phyloP scores from a whole-genome alignment of 805 yeast species.

The Martiniozyma abietophila region DNA sequence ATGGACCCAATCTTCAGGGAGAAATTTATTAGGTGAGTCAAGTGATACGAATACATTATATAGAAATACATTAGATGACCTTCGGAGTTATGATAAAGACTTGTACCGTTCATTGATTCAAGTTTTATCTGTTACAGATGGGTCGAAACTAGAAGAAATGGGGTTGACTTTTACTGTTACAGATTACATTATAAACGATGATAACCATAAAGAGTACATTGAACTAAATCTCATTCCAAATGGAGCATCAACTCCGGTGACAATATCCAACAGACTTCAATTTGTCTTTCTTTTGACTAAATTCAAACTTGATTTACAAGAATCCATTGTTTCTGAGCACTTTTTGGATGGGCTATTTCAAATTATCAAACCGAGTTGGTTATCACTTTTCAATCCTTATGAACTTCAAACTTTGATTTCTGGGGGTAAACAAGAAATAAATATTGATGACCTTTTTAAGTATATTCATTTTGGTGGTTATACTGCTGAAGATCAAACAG shows the following conservation, averaged over 20 bases:
- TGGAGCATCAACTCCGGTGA: constrained; percentile 36
- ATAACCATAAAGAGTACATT: constrained; percentile 20
- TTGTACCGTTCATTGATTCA: constrained; percentile 58
- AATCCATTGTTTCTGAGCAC: constrained; percentile 47
- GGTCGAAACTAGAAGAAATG: constrained; percentile 42
- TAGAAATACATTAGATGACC: constrained; percentile 67
- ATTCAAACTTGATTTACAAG: constrained; percentile 60
- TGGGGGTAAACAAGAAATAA: constrained; percentile 64
- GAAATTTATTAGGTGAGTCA: constrained; percentile 13
- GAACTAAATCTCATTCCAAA: constrained; percentile 50
- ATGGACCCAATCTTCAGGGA: constrained; percentile 32
- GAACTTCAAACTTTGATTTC: constrained; percentile 82
- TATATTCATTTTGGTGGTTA: constrained; percentile 65
- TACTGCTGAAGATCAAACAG: constrained; percentile 44
- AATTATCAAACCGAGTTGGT: constrained; percentile 65
- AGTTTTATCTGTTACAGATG: constrained; percentile 43
- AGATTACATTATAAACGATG: constrained; percentile 31
- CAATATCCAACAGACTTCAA: constrained; percentile 49
- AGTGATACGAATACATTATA: constrained; percentile 19
- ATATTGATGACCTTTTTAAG: constrained; percentile 55
- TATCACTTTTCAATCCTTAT: constrained; percentile 72
- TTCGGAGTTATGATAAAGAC: constrained; percentile 59
- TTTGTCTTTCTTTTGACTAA: constrained; percentile 73
- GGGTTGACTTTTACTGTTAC: constrained; percentile 61
- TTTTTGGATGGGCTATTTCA: constrained; percentile 65